These are phyloP conservation scores for Triangularia verruculosa DNA, from an alignment of 2,329 filamentous ascomycete genomes.

Conservation along the genomic window DNA sequence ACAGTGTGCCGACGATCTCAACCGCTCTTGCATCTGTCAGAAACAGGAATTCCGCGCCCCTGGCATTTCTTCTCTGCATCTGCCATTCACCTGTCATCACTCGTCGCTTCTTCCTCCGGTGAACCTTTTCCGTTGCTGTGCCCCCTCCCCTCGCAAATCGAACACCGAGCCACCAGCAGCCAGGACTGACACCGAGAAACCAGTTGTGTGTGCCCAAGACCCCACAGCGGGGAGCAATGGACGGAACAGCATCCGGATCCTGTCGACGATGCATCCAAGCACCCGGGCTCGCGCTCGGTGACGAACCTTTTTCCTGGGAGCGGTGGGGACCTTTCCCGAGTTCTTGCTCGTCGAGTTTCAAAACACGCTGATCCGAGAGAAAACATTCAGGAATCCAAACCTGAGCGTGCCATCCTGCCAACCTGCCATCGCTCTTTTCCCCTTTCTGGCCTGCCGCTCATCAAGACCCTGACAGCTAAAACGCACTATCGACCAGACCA, in stretches of 20 bases:
- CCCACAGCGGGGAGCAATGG: conserved; percentile 8
- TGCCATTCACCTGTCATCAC: background rate
- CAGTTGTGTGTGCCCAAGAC: background rate
- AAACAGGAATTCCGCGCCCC: background rate
- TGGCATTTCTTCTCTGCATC: conserved; percentile 1
- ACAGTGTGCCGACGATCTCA: conserved; percentile 1
- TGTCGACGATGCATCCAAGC: background rate
- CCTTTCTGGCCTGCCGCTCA: background rate
- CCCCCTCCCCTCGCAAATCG: background rate
- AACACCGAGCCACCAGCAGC: background rate
- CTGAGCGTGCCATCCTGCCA: too few relatives aligned
- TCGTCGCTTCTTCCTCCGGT: background rate
- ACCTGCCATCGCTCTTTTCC: background rate
- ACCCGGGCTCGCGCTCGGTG: background rate
- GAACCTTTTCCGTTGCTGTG: background rate
- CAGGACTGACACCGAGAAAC: background rate
- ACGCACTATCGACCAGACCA: background rate
- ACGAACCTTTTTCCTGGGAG: background rate
- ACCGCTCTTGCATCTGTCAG: conserved; percentile 3
- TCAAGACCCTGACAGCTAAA: background rate
- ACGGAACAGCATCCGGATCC: conserved; percentile 7
- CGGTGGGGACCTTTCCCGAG: background rate
- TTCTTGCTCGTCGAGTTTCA: background rate
- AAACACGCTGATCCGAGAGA: background rate
- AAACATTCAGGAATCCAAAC: background rate